Conservation (phyloP, 1,139 yeast species). For the Schizosaccharomyces versatilis region DNA sequence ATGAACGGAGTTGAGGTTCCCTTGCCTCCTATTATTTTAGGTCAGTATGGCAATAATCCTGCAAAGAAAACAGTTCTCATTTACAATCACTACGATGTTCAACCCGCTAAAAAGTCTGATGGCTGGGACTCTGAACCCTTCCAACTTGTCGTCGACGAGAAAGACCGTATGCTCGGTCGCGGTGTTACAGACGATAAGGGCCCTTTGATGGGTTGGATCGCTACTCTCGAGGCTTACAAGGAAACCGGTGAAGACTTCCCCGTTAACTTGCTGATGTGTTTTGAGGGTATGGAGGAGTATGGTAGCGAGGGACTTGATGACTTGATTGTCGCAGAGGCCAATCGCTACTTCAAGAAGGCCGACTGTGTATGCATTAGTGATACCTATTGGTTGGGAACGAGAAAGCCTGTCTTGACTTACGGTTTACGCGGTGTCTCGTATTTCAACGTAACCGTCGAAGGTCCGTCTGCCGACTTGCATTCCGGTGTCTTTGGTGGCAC, state of each 20-base stretch:
- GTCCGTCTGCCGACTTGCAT: slow-evolving; percentile 88
- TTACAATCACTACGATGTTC: slow-evolving; percentile 95
- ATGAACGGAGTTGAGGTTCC: slow-evolving; percentile 42
- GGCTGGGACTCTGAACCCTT: slow-evolving; percentile 95
- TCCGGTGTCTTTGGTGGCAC: slow-evolving; percentile 96
- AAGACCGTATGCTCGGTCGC: slow-evolving; percentile 52
- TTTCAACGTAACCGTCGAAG: slow-evolving; percentile 58
- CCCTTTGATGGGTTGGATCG: slow-evolving; percentile 93
- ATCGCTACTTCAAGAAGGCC: slow-evolving; percentile 57
- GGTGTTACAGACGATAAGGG: slow-evolving; percentile 97
- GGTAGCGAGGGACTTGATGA: slow-evolving; percentile 84
- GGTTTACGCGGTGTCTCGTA: slow-evolving; percentile 94
- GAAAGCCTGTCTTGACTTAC: slow-evolving; percentile 86
- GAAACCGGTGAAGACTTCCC: slow-evolving; percentile 74
- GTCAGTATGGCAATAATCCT: slow-evolving; percentile 65
- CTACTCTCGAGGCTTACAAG: slow-evolving; percentile 72
- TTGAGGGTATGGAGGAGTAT: slow-evolving; percentile 98
- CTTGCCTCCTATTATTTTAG: slow-evolving; percentile 83
- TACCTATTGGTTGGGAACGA: slow-evolving; percentile 94
- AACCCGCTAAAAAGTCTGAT: slow-evolving; percentile 78
- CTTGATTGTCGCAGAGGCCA: slow-evolving; percentile 58
- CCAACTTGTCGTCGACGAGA: slow-evolving; percentile 28
- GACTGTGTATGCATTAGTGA: slow-evolving; percentile 92
- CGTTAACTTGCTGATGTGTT: slow-evolving; percentile 74
- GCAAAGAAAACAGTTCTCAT: slow-evolving; percentile 65